Percentiles rank a stretch among this genome's conserved stretches.
These are phyloP conservation scores for Silene noctiflora DNA, from an alignment of 179 eudicot genomes.

Conservation along the genomic window DNA sequence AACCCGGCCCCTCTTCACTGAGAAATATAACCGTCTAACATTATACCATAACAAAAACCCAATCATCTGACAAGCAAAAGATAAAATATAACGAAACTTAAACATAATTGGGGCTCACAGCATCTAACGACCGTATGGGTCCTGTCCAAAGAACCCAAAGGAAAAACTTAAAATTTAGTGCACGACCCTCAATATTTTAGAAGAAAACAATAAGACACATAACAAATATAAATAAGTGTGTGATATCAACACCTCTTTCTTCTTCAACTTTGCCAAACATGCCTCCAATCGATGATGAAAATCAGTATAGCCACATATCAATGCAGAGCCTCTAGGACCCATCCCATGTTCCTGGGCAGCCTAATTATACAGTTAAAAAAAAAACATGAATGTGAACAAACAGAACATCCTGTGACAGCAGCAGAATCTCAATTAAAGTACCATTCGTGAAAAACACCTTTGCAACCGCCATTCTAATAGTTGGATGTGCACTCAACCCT, in stretches of 20 bases:
- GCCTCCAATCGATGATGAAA: constrained; percentile 72
- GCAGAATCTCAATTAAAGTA: constrained; percentile 2
- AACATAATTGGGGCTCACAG: not conserved
- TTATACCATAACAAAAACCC: not conserved
- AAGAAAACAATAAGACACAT: not conserved
- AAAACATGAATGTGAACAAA: not conserved
- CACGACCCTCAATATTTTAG: not conserved
- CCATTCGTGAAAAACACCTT: constrained; percentile 44
- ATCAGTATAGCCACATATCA: constrained; percentile 90
- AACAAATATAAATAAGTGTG: constrained; percentile 9
- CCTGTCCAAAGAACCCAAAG: not conserved
- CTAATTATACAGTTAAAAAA: constrained; percentile 28
- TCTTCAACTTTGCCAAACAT: constrained; percentile 70
- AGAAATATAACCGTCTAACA: not conserved
- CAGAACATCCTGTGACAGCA: not conserved
- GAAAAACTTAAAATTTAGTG: not conserved
- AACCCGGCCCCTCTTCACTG: not conserved
- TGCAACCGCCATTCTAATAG: constrained; percentile 63
- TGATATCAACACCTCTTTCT: constrained; percentile 62
- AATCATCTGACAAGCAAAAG: not conserved
- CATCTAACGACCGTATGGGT: not conserved
- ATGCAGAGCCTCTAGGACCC: constrained; percentile 98
- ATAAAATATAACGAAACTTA: not conserved
- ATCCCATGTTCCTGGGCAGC: constrained; percentile 80
- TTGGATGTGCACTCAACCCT: constrained; percentile 91